phyloP scores from a whole-genome alignment of 2,329 filamentous ascomycete genomes.

The Ophiostoma sp. region DNA sequence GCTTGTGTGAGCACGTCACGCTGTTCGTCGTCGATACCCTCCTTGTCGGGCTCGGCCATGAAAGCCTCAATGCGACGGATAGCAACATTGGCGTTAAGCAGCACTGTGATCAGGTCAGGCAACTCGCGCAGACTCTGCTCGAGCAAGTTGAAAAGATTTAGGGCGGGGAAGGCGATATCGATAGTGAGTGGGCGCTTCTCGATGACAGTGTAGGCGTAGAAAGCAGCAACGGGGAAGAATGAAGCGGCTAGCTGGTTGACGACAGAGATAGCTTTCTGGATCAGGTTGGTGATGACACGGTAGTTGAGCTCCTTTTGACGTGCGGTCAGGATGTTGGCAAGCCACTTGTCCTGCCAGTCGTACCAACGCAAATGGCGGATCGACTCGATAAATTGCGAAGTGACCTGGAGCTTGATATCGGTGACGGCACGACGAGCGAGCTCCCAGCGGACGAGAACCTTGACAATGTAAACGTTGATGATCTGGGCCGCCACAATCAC shows the following conservation, averaged over 20 bases:
- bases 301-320: slow-evolving; percentile 67
- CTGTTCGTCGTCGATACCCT: slow-evolving; percentile 46
- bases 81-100: slow-evolving; percentile 81
- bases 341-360: slow-evolving; percentile 77
- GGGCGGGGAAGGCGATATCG: slow-evolving; percentile 81
- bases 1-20: slow-evolving; percentile 28
- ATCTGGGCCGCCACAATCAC: slow-evolving; percentile 69
- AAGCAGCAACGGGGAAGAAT: slow-evolving; percentile 76
- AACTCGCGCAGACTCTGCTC: slow-evolving; percentile 72
- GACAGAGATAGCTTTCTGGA: slow-evolving; percentile 63
- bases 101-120: slow-evolving; percentile 70
- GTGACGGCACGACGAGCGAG: slow-evolving; percentile 69
- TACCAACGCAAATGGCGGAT: slow-evolving; percentile 81
- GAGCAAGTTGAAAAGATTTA: slow-evolving; percentile 77
- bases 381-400: slow-evolving; percentile 82
- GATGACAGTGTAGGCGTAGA: slow-evolving; percentile 76
- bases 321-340: slow-evolving; percentile 66
- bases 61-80: slow-evolving; percentile 80
- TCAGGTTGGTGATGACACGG: slow-evolving; percentile 63
- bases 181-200: slow-evolving; percentile 68
- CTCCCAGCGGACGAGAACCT: slow-evolving; percentile 67
- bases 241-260: slow-evolving; percentile 71
- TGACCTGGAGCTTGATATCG: slow-evolving; percentile 75
- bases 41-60: slow-evolving; percentile 81
- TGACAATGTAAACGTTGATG: slow-evolving; percentile 68